These are phyloP conservation scores for Pistacia vera DNA, from an alignment of 345 rosid species.

Conservation along the genomic window DNA sequence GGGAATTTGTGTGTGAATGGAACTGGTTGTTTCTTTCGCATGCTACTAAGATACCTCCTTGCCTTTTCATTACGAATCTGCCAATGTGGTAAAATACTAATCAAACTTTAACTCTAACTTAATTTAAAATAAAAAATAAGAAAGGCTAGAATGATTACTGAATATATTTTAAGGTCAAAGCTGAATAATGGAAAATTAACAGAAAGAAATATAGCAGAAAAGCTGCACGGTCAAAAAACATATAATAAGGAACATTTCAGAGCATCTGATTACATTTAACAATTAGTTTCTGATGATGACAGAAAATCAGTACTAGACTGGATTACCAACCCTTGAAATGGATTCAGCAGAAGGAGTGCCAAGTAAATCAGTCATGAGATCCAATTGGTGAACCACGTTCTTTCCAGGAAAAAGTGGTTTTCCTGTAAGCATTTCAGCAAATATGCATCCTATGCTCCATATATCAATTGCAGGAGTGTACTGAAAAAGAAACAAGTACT, in stretches of 20 bases:
- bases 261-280: not conserved
- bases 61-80: slow-evolving; percentile 99
- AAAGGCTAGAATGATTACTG: not conserved
- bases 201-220: not conserved
- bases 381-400: slow-evolving; percentile 95
- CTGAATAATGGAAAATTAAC: not conserved
- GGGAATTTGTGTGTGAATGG: slow-evolving; percentile 88
- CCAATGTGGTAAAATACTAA: slow-evolving; percentile 22
- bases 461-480: slow-evolving; percentile 96
- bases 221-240: not conserved
- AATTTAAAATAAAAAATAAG: not conserved
- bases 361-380: slow-evolving; percentile 93
- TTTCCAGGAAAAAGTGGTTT: slow-evolving; percentile 94
- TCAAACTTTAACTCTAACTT: not conserved
- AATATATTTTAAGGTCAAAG: slow-evolving; percentile 9
- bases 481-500: slow-evolving; percentile 36
- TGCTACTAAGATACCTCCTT: slow-evolving; percentile 90
- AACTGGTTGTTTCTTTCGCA: slow-evolving; percentile 84
- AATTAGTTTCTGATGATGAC: not conserved
- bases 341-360: slow-evolving; percentile 91
- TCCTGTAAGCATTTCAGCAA: slow-evolving; percentile 96
- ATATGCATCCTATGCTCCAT: slow-evolving; percentile 99
- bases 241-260: not conserved
- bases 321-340: slow-evolving; percentile 63
- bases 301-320: slow-evolving; percentile 18